A percentile compares a stretch with the other conserved stretches of the same genome.
These are phyloP conservation scores for Iberis amara DNA, from an alignment of 441 rosid species.

Conservation along the genomic window DNA sequence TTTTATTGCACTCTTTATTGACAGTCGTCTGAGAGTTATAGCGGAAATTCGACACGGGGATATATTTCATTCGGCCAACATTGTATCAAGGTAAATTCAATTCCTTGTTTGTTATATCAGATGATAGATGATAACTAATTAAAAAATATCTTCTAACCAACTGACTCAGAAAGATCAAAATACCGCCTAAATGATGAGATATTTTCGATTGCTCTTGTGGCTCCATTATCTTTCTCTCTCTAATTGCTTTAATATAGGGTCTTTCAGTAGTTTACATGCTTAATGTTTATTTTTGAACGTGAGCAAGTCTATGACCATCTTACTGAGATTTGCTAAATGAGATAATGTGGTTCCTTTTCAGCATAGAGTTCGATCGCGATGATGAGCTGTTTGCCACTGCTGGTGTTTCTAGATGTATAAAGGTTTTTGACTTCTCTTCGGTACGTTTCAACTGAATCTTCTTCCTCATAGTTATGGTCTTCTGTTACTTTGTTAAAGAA, in stretches of 20 bases:
- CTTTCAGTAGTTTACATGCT: constrained; percentile 3
- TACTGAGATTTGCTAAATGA: constrained; percentile 11
- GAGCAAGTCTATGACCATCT: constrained; percentile 2
- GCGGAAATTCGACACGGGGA: constrained; percentile 96
- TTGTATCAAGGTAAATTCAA: constrained; percentile 72
- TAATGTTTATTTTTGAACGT: constrained; percentile 13
- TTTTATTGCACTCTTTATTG: constrained; percentile 13
- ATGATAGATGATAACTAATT: background rate
- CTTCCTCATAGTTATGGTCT: constrained; percentile 7
- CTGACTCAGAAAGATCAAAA: too few relatives aligned
- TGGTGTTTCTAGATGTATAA: constrained; percentile 92
- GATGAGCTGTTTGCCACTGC: constrained; percentile 97
- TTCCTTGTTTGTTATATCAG: constrained; percentile 12
- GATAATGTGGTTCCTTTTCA: constrained; percentile 36
- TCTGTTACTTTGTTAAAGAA: constrained; percentile 15
- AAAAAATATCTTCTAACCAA: background rate
- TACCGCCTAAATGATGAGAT: too few relatives aligned
- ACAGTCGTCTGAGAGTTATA: constrained; percentile 90
- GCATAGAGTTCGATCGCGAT: constrained; percentile 96
- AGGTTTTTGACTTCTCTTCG: constrained; percentile 87
- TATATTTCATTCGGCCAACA: constrained; percentile 94
- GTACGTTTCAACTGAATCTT: constrained; percentile 41
- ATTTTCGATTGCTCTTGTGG: too few relatives aligned
- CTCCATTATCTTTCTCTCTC: too few relatives aligned
- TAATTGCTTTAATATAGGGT: background rate